Percentiles rank a stretch among this genome's conserved stretches.
Evolutionary conservation across 1,284 basidiomycete genomes (phyloP).

Genomic region (Somion occarium): DNA sequence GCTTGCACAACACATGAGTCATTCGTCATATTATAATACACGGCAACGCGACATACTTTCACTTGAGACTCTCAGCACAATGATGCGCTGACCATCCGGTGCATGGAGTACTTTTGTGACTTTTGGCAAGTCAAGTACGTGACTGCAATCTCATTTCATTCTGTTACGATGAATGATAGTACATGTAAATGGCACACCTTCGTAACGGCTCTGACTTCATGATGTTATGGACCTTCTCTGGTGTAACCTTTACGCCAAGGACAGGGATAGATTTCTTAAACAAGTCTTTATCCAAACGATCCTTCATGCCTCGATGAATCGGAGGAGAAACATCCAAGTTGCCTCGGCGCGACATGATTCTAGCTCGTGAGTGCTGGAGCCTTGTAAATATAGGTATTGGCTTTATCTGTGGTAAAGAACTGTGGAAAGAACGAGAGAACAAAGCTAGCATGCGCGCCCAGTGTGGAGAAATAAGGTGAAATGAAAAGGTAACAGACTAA

Average conservation of each 20-base stretch:
- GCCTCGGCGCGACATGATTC: constrained; percentile 16
- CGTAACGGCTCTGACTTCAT: constrained; percentile 51
- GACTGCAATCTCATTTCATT: constrained; percentile 26
- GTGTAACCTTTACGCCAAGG: constrained; percentile 61
- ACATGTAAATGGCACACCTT: constrained; percentile 39
- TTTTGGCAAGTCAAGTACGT: constrained; percentile 63
- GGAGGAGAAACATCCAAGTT: constrained; percentile 55
- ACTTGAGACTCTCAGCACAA: constrained; percentile 47
- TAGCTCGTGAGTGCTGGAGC: neutral
- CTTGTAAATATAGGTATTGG: too few species aligned
- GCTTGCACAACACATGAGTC: constrained; percentile 33
- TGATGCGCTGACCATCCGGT: constrained; percentile 46
- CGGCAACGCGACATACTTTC: constrained; percentile 4
- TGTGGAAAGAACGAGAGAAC: neutral
- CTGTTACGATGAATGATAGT: neutral
- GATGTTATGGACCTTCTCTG: constrained; percentile 49
- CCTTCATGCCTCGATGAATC: constrained; percentile 35
- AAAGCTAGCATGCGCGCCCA: neutral
- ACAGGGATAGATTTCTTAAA: constrained; percentile 65
- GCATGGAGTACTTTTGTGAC: constrained; percentile 54
- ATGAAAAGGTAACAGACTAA: neutral
- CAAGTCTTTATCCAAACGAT: constrained; percentile 50
- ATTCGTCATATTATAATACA: constrained; percentile 15
- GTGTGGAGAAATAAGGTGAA: neutral
- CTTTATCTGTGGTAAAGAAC: neutral